Evolutionary conservation across 495 filamentous ascomycete genomes (phyloP).

Genomic region (Tuber calosporum): DNA sequence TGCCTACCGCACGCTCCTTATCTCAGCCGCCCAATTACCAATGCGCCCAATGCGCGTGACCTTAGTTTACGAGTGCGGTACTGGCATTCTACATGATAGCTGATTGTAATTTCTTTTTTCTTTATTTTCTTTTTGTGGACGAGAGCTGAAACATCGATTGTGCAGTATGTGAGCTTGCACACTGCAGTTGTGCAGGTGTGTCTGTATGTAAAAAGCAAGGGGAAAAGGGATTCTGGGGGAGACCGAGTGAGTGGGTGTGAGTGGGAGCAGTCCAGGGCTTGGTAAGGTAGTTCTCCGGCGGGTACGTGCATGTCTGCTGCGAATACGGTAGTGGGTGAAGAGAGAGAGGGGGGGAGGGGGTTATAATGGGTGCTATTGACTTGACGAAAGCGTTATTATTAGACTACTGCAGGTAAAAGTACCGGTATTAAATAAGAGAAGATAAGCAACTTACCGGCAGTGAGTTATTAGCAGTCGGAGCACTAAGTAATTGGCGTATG

Average conservation of each 20-base stretch:
- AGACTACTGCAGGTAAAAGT: too few species aligned
- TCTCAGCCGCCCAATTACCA: neutral
- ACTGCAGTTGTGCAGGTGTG: neutral
- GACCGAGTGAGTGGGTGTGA: neutral
- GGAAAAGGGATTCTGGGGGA: neutral
- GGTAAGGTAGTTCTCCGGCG: neutral
- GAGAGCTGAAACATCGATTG: neutral
- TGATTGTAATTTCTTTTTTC: neutral
- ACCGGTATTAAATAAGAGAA: too few species aligned
- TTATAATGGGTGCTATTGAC: too few species aligned
- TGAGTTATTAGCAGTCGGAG: too few species aligned
- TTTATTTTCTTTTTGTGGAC: neutral
- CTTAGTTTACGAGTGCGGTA: neutral
- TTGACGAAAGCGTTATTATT: too few species aligned
- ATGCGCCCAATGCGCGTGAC: neutral
- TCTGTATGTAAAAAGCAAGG: neutral
- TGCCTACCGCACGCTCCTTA: neutral
- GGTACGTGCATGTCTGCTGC: too few species aligned
- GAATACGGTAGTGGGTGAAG: too few species aligned
- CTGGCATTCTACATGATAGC: neutral
- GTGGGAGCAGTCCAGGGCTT: neutral
- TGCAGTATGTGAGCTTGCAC: neutral
- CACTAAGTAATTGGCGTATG: too few species aligned
- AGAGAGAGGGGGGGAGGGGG: too few species aligned
- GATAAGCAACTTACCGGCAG: too few species aligned